Evolutionary conservation across 2,329 filamentous ascomycete species (phyloP).

Genomic region (Aspergillus fumigatiaffinis): DNA sequence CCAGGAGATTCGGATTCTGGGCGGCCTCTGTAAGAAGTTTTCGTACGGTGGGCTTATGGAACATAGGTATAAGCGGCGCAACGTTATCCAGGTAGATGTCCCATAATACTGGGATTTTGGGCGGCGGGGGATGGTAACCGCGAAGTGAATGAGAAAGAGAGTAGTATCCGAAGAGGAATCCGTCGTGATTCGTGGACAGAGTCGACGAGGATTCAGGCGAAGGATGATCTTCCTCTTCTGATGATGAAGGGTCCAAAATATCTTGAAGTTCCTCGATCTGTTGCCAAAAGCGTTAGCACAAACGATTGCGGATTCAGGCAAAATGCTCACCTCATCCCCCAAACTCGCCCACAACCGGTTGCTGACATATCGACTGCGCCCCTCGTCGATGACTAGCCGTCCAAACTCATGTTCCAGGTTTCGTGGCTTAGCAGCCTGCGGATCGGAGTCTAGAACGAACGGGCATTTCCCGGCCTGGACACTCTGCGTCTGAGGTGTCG

Average conservation of each 20-base stretch:
- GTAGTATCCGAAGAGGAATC: constrained; percentile 59
- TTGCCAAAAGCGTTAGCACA: constrained; percentile 2
- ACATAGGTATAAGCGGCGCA: constrained; percentile 57
- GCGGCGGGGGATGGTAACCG: constrained; percentile 51
- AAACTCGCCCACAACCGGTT: constrained; percentile 60
- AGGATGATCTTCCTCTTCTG: constrained; percentile 53
- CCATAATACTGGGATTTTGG: constrained; percentile 53
- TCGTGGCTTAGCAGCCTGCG: constrained; percentile 15
- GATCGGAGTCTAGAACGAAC: constrained; percentile 16
- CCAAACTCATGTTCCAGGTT: constrained; percentile 50
- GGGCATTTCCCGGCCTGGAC: constrained; percentile 9
- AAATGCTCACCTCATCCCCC: constrained; percentile 52
- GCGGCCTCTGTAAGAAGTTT: constrained; percentile 50
- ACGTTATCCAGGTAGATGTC: constrained; percentile 58
- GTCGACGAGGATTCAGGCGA: constrained; percentile 41
- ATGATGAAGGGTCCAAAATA: constrained; percentile 55
- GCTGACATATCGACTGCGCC: constrained; percentile 58
- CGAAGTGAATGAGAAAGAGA: constrained; percentile 54
- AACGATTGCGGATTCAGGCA: background rate
- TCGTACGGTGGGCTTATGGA: constrained; percentile 55
- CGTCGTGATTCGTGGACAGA: constrained; percentile 48
- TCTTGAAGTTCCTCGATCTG: constrained; percentile 60
- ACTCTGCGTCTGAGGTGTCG: background rate
- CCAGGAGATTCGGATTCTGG: constrained; percentile 47
- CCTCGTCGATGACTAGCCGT: constrained; percentile 56